Evolutionary conservation across 371 early-diverging fungal species (phyloP).

Genomic region (Mucor indicus): DNA sequence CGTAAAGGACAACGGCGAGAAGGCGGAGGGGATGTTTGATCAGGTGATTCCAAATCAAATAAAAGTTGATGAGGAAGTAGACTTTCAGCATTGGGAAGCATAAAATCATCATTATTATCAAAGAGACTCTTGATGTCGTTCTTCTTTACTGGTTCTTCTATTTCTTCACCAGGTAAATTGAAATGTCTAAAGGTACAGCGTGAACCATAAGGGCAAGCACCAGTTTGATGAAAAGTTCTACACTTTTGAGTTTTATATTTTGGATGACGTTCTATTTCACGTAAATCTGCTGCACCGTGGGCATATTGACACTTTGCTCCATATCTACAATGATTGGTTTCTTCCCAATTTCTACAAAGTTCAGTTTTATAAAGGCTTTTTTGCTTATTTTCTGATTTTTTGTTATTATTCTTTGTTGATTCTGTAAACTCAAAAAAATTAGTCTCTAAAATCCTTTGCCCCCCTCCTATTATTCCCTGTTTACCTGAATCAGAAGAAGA

Average conservation of each 20-base stretch:
- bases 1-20: slow-evolving; percentile 23
- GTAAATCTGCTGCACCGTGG: slow-evolving; percentile 83
- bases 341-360: slow-evolving; percentile 89
- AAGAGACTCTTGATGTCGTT: too few species aligned
- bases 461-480: too few species aligned
- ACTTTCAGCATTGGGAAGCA: slow-evolving; percentile 32
- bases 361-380: slow-evolving; percentile 93
- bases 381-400: slow-evolving; percentile 20
- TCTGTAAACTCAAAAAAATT: too few species aligned
- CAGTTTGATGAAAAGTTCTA: slow-evolving; percentile 84
- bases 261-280: slow-evolving; percentile 88
- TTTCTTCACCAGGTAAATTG: slow-evolving; percentile 22
- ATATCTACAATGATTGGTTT: slow-evolving; percentile 89
- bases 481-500: too few species aligned
- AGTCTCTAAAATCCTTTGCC: too few species aligned
- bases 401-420: too few species aligned
- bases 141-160: too few species aligned
- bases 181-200: slow-evolving; percentile 95
- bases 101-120: slow-evolving; percentile 16
- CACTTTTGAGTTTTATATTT: slow-evolving; percentile 94
- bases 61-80: slow-evolving; percentile 35
- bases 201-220: slow-evolving; percentile 91
- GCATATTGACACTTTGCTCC: slow-evolving; percentile 96
- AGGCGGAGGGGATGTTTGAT: too few species aligned
- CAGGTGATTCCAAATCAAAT: slow-evolving; percentile 26